Percentiles rank a stretch among this genome's conserved stretches.
Conservation (phyloP, 1,284 basidiomycete species). For the Moniliophthora roreri region DNA sequence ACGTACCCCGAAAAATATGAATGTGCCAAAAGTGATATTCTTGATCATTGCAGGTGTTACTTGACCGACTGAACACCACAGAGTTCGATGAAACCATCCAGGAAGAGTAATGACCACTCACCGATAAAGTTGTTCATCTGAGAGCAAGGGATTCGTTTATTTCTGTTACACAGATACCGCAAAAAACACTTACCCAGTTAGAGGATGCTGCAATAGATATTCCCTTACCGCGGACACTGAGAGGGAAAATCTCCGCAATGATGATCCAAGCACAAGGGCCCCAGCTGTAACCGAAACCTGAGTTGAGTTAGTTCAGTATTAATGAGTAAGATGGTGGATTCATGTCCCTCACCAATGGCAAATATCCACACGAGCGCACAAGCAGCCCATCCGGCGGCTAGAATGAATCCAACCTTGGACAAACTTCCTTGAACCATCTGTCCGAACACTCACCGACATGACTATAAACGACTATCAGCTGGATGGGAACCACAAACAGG, state of each 20-base stretch:
- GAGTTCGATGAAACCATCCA: too few species aligned
- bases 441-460: slow-evolving; percentile 28
- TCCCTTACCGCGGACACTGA: slow-evolving; percentile 68
- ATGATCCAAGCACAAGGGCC: slow-evolving; percentile 68
- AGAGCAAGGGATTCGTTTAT: slow-evolving; percentile 9
- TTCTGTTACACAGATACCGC: background rate
- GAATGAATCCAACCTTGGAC: slow-evolving; percentile 1
- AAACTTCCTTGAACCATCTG: background rate
- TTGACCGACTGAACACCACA: slow-evolving; percentile 26
- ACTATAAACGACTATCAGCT: slow-evolving; percentile 17
- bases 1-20: slow-evolving; percentile 67
- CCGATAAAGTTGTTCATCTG: slow-evolving; percentile 81
- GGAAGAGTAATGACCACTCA: slow-evolving; percentile 25
- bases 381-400: slow-evolving; percentile 65
- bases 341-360: slow-evolving; percentile 45
- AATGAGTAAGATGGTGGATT: background rate
- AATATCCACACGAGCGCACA: slow-evolving; percentile 70
- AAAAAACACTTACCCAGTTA: slow-evolving; percentile 53
- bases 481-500: background rate
- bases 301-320: background rate
- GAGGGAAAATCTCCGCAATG: slow-evolving; percentile 66
- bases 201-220: slow-evolving; percentile 69
- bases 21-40: slow-evolving; percentile 52
- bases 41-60: slow-evolving; percentile 64
- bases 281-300: slow-evolving; percentile 56